These are phyloP conservation scores for Hymenoscyphus scutula DNA, from an alignment of 2,329 filamentous ascomycete genomes.

Conservation along the genomic window DNA sequence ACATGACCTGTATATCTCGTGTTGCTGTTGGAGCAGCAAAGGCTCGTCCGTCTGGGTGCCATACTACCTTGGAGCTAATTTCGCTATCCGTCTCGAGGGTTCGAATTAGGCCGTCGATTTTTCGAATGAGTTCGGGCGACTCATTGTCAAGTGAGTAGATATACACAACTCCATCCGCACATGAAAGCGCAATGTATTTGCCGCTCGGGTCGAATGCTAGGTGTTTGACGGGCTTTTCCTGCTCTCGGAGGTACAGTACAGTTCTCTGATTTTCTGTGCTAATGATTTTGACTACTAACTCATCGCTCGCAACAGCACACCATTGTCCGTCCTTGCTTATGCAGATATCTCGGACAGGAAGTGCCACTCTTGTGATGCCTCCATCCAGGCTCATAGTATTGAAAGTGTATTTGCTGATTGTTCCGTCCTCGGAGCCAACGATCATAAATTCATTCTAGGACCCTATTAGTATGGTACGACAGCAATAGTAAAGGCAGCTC, in stretches of 20 bases:
- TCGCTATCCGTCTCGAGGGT: constrained; percentile 75
- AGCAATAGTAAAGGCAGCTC: constrained; percentile 19
- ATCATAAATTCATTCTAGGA: constrained; percentile 75
- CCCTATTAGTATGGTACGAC: constrained; percentile 16
- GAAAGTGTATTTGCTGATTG: constrained; percentile 91
- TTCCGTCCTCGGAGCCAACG: constrained; percentile 88
- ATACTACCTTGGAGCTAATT: constrained; percentile 69
- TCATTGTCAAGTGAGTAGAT: constrained; percentile 80
- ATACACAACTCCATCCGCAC: constrained; percentile 86
- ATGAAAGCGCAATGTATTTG: constrained; percentile 73
- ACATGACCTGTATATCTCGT: constrained; percentile 80
- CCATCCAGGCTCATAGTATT: constrained; percentile 71
- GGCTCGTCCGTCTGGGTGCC: constrained; percentile 93
- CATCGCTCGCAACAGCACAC: constrained; percentile 96
- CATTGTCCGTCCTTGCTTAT: constrained; percentile 79
- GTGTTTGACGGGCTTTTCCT: constrained; percentile 85
- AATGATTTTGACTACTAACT: constrained; percentile 87
- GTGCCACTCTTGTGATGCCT: constrained; percentile 77
- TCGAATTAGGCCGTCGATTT: constrained; percentile 82
- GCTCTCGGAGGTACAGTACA: constrained; percentile 77
- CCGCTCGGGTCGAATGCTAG: constrained; percentile 83
- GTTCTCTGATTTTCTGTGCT: constrained; percentile 74
- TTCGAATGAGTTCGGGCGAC: constrained; percentile 76
- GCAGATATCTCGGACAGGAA: constrained; percentile 83
- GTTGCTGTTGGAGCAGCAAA: constrained; percentile 84